Base-by-base conservation (phyloP, 1,284 basidiomycete species). In the Peniophora sp. region DNA sequence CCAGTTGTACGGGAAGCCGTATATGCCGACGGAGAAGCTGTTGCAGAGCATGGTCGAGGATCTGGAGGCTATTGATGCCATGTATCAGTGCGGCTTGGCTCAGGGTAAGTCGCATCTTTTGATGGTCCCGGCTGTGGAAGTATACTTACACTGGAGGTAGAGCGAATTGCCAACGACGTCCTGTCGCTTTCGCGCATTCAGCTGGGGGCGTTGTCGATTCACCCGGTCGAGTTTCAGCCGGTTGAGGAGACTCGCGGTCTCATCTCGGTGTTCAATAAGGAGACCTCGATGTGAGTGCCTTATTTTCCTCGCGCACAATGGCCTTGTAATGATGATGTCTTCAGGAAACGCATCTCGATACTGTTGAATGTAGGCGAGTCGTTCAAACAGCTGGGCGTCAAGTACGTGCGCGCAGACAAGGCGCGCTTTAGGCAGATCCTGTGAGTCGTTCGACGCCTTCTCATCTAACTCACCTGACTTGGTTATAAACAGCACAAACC, bases 111-210 rank as follows among this genome's bases (percentile, higher is more conserved):
- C 12, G 27, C 37, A 8, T 8, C 18, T 41, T 41, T 8, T 6
- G 37, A 6, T 8, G 5, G 18, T 5, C 18, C 8, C 18, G 15
- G 8, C 37, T 6, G 37, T 36, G 10, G n/a, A 36, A 36, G 10
- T 10, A 8, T n/a, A 8, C 37, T 41, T 5, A 41, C 15, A 8
- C 37, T 41, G 15, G 37, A 41, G 18, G 14, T 15, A 45, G 43
- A 45, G 22, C 43, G 43, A 24, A 45, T 45, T 22, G 43, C 43
- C 43, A 45, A 45, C 43, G 43, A 45, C 23, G 43, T 45, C 20
- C 43, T 45, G 14, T 45, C 43, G 17, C 43, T 45, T 10, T 45
- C 43, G 14, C 5, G 43, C 12, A 45, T 45, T 9, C 43, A 45
- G 23, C 43, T 45, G 20, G 20, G 23, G n/a, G 23, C 22, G 14